Base-by-base conservation (phyloP, 225 moss, liverwort and hornwort species). In the Polytrichum formosum region DNA sequence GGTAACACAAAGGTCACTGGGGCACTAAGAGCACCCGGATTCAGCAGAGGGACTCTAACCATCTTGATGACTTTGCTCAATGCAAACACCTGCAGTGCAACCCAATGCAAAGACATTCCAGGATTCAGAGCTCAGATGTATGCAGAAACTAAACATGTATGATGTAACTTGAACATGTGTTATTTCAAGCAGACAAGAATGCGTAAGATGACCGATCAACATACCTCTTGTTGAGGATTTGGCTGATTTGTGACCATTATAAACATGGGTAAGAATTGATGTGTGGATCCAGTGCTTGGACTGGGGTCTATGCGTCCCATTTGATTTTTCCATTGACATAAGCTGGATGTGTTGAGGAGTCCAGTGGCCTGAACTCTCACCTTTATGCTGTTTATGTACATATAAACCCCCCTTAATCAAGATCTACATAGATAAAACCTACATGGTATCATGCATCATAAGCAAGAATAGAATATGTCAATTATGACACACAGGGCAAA, bases 201-300 rank as follows among this genome's bases (percentile, higher is more conserved):
- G 1, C 21, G 23, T 20, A 20, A 20, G 20, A 6, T 58, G 23
- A 23, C 21, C 0, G 9, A 58, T 20, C 6, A 58, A 68, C 56
- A 75, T 84, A 96, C 93, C 91, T 96, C 91, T 88, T 85, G 74
- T 20, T 82, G 88, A 73, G 70, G 64, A 72, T 74, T 72, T 70
- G 85, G 86, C 71, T 91, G 91, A 72, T 80, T 89, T 71, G 93
- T 91, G 70, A 96, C 96, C 96, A 91, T 93, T 75, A 91, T 85
- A 82, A 93, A 85, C 59, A 93, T 76, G 72, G 85, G 85, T 72
- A 87, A 71, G 76, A 80, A 82, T 71, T 91, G 82, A 63, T 78
- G 82, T 73, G 71, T 69, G 64, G 69, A 65, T 56, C 78, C 77
- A 60, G 87, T 82, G 77, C 81, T 84, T 64, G 82, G 72, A 28